Evolutionary conservation across 1,284 basidiomycete genomes (phyloP).

Genomic region (Apiotrichum laibachii): DNA sequence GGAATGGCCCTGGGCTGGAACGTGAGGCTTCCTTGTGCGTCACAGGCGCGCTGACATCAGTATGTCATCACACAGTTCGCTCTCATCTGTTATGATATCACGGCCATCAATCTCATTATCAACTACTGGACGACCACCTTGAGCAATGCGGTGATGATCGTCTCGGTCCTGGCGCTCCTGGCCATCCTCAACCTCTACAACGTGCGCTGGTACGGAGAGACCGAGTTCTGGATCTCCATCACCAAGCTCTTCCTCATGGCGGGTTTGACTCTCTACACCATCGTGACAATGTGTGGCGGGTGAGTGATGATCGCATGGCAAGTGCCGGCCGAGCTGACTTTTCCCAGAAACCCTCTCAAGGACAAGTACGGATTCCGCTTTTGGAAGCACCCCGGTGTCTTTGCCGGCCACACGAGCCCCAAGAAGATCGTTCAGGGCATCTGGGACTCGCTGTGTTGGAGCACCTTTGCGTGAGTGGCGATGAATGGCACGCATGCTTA

Average conservation of each 20-base stretch:
- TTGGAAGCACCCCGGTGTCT: constrained; percentile 39
- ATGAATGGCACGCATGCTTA: background rate
- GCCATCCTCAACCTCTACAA: constrained; percentile 29
- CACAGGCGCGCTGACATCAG: background rate
- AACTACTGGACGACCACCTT: constrained; percentile 30
- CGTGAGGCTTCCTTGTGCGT: background rate
- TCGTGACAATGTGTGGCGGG: constrained; percentile 41
- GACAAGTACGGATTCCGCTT: constrained; percentile 32
- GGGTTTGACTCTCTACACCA: constrained; percentile 38
- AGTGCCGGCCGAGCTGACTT: background rate
- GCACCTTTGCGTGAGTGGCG: constrained; percentile 34
- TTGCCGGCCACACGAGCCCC: constrained; percentile 21
- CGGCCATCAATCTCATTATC: constrained; percentile 34
- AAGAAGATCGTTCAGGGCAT: constrained; percentile 37
- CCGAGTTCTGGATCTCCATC: constrained; percentile 38
- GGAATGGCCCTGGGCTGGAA: constrained; percentile 29
- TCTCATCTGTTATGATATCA: constrained; percentile 29
- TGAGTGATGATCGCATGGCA: background rate
- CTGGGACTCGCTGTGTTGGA: constrained; percentile 32
- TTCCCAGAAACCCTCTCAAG: constrained; percentile 4
- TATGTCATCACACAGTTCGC: constrained; percentile 26
- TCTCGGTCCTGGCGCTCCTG: constrained; percentile 25
- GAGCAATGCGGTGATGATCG: constrained; percentile 34
- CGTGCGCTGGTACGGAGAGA: constrained; percentile 31
- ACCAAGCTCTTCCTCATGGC: constrained; percentile 38